phyloP scores from a whole-genome alignment of 129 eudicot genomes.

The Artemisia annua region DNA sequence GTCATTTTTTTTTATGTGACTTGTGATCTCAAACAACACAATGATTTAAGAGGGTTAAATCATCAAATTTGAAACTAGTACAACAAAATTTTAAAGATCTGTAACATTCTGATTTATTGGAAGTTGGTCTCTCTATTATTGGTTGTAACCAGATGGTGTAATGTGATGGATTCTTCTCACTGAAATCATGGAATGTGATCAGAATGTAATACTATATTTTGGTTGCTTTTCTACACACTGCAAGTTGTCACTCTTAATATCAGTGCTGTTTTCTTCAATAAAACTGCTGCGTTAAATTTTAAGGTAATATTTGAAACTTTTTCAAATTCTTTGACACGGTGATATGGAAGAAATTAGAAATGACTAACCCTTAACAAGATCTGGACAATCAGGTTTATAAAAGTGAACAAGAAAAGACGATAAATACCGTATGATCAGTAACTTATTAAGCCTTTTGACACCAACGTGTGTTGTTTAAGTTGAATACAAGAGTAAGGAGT shows the following conservation, averaged over 20 bases:
- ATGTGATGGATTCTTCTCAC: background rate
- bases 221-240: background rate
- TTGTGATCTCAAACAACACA: background rate
- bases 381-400: background rate
- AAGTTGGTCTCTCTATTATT: background rate
- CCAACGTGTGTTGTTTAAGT: background rate
- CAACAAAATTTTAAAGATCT: background rate
- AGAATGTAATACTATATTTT: conserved; percentile 8
- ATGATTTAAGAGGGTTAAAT: conserved; percentile 6
- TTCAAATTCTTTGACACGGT: background rate
- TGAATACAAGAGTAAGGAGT: background rate
- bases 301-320: background rate
- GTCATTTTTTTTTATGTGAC: background rate
- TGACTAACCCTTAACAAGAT: background rate
- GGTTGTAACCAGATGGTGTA: background rate
- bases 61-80: conserved; percentile 1
- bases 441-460: background rate
- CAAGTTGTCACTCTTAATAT: conserved; percentile 19
- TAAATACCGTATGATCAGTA: background rate
- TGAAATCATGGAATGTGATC: conserved; percentile 15
- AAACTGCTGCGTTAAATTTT: background rate
- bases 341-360: background rate
- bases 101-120: conserved; percentile 10
- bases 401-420: background rate
- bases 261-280: conserved; percentile 3